A percentile compares a stretch with the other conserved stretches of the same genome.
phyloP scores from a whole-genome alignment of 768 basidiomycete genomes.

The Inosperma sp. region DNA sequence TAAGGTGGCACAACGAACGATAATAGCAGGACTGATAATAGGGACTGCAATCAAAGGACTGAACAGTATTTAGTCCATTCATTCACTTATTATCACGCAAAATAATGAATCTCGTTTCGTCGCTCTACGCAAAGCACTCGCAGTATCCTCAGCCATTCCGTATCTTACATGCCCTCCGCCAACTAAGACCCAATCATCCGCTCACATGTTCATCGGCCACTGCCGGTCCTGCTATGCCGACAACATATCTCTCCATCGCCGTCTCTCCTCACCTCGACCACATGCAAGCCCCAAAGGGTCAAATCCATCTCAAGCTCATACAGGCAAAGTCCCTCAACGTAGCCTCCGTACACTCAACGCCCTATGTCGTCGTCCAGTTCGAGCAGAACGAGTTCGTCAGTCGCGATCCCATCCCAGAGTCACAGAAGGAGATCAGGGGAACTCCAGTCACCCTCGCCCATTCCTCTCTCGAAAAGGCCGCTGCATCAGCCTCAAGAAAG shows the following conservation, averaged over 20 bases:
- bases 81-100: too few species aligned
- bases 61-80: conserved; percentile 33
- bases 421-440: conserved; percentile 87
- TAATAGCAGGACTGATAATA: conserved; percentile 52
- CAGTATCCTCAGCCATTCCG: too few species aligned
- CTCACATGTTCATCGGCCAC: too few species aligned
- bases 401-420: conserved; percentile 80
- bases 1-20: conserved; percentile 42
- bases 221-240: too few species aligned
- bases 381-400: conserved; percentile 99
- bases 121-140: too few species aligned
- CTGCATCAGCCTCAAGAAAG: conserved; percentile 7
- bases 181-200: too few species aligned
- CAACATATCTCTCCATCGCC: conserved; percentile 35
- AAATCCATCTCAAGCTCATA: conserved; percentile 95
- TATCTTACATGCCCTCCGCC: too few species aligned
- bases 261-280: conserved; percentile 33
- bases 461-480: conserved; percentile 14
- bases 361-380: conserved; percentile 96
- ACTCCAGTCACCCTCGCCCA: conserved; percentile 53
- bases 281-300: conserved; percentile 46
- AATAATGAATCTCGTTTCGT: too few species aligned
- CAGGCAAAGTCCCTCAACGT: conserved; percentile 82
- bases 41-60: conserved; percentile 47
- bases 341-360: conserved; percentile 55